Base-by-base conservation (phyloP, 2,329 filamentous ascomycete species). In the Ascochyta fabae region DNA sequence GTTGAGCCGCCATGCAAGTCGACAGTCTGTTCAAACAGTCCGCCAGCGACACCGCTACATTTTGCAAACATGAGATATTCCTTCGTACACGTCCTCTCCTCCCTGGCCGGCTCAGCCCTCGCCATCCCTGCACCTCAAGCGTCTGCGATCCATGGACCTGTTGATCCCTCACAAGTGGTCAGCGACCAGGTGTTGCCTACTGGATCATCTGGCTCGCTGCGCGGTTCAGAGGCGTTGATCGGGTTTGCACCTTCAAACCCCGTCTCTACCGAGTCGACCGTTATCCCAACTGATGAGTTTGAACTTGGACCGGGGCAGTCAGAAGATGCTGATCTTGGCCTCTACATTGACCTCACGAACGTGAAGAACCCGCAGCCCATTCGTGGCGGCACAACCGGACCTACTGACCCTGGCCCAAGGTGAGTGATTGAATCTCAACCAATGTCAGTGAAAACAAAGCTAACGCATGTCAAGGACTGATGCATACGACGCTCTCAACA, bases 301-400 rank as follows among this genome's bases (percentile, higher is more conserved):
- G 64, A 75, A 46, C 61, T 77, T 9, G 74, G 69, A 26, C 64
- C 68, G 5, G 74, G 69, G n/a, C 76, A 79, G 46, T 64, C 67
- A 3, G 71, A 70, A 48, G 70, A 78, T 44, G 52, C 68, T 23
- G 67, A 77, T 22, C 65, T 77, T 6, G 76, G 77, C 4, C 58
- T 79, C 2, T 77, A 74, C 52, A 69, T 78, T 22, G 74, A 77
- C 46, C 63, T 78, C 2, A 66, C 68, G 0, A 65, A 67, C 15
- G 70, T 77, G 3, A 71, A 77, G 57, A 77, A 78, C 45, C 75
- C 76, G 4, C 76, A 78, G 36, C 76, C 75, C 0, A 76, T 78
- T 24, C 67, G 73, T 33, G 75, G 75, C n/a, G 65, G 68, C 15
- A 69, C 60, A 6, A 70, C 70, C n/a, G 65, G 62, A 3, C 74